phyloP scores from a whole-genome alignment of 768 basidiomycete genomes.

The Lactarius pseudohatsudake region DNA sequence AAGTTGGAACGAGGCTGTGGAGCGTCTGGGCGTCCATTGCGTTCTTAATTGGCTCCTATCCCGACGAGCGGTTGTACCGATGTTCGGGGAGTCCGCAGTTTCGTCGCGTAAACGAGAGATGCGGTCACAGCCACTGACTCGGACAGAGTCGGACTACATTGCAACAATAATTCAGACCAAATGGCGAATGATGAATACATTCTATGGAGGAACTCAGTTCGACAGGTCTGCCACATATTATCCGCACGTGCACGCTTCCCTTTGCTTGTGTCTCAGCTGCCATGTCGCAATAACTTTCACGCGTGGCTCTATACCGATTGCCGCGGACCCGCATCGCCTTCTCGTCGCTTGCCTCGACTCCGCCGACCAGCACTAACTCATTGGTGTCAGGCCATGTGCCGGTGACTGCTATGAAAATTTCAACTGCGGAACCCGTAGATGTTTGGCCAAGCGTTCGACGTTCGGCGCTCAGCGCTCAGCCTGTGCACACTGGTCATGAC shows the following conservation, averaged over 20 bases:
- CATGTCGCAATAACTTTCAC: not conserved
- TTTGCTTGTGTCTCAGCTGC: not conserved
- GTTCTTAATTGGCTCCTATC: not conserved
- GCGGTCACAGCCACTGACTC: not conserved
- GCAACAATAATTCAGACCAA: not conserved
- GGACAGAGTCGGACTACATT: not conserved
- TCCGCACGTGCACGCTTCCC: not conserved
- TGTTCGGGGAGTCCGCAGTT: not conserved
- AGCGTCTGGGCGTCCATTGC: not conserved
- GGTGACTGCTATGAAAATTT: not conserved
- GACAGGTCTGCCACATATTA: not conserved
- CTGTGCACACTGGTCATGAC: not conserved
- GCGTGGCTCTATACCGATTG: not conserved
- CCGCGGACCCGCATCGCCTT: not conserved
- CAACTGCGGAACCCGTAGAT: not conserved
- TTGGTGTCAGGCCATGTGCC: not conserved
- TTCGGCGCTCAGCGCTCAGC: not conserved
- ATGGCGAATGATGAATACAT: not conserved
- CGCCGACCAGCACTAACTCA: not conserved
- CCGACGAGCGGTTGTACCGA: not conserved
- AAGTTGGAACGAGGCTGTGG: slow-evolving; percentile 1
- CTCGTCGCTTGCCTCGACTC: not conserved
- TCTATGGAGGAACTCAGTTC: not conserved
- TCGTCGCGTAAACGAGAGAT: not conserved
- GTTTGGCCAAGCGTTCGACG: no score